These are phyloP conservation scores for Schwanniomyces occidentalis DNA, from an alignment of 805 yeast species.

Conservation along the genomic window DNA sequence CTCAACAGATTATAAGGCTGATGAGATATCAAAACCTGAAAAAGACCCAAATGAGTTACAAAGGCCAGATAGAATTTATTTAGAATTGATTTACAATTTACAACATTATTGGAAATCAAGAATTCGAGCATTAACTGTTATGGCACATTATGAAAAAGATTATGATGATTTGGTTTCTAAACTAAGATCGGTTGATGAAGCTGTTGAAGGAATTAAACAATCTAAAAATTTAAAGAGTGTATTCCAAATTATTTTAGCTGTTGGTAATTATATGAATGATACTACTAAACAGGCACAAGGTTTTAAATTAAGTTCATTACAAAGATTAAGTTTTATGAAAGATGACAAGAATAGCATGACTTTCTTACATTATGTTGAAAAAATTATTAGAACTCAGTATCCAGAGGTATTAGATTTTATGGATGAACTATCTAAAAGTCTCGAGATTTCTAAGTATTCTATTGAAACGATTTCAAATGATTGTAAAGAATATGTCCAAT, in stretches of 20 bases:
- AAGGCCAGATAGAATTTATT: conserved; percentile 67
- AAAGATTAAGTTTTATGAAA: conserved; percentile 69
- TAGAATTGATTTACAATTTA: conserved; percentile 67
- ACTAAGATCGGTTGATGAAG: conserved; percentile 58
- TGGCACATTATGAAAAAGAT: conserved; percentile 62
- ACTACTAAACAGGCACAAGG: conserved; percentile 66
- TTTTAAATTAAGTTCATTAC: conserved; percentile 67
- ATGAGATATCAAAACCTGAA: conserved; percentile 40
- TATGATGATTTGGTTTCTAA: conserved; percentile 60
- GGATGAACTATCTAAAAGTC: conserved; percentile 55
- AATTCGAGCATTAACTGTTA: conserved; percentile 58
- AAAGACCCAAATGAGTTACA: conserved; percentile 59
- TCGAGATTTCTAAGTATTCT: conserved; percentile 58
- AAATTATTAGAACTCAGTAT: conserved; percentile 60
- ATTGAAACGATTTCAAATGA: conserved; percentile 64
- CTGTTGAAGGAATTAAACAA: conserved; percentile 51
- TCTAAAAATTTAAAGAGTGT: conserved; percentile 58
- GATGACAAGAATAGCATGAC: conserved; percentile 69
- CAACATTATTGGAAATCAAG: conserved; percentile 73
- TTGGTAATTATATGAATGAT: conserved; percentile 83
- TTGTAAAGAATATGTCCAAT: conserved; percentile 52
- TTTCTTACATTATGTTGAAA: conserved; percentile 74
- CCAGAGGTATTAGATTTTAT: conserved; percentile 64
- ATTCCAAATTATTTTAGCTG: conserved; percentile 64
- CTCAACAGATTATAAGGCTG: conserved; percentile 47